Base-by-base conservation (phyloP, 306 rosid genomes). In the Casuarina equisetifolia region DNA sequence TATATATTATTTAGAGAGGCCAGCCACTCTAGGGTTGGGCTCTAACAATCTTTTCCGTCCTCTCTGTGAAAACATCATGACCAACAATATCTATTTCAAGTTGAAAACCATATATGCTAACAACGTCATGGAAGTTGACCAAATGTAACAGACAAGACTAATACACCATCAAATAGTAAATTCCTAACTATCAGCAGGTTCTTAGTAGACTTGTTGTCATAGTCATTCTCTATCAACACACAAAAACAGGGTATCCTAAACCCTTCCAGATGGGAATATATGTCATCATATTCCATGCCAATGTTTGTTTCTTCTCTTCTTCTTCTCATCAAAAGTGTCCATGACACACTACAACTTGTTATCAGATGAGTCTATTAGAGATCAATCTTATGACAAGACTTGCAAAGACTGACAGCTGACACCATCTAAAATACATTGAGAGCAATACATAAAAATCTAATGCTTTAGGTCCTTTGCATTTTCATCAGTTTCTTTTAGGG, bases 11-110 rank as follows among this genome's bases (percentile, higher is more conserved):
- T 0, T 3, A 44, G 48, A 4, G 48, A 4, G 6, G 48, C 48
- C 48, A 44, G 48, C 48, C 48, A 44, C 48, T 44, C 48, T 44
- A 44, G 48, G 9, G 48, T 44, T 44, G 48, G 7, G 48, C 48
- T 44, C 48, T 44, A 1, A 4, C 48, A 44, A 44, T 44, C 48
- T 44, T 44, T 44, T 44, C 51, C 11, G 11, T 48, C 0, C 51
- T 48, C 15, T 0, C 51, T 48, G 12, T 48, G 8, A 4, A 48
- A 48, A 13, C 51, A 48, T 48, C 51, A 48, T 8, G 12, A 48
- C 51, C 51, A 48, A 48, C 51, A 58, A 58, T 58, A 58, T 58
- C 64, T 58, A 58, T 58, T 58, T 58, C 8, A 58, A 58, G 16
- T 35, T 20, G 39, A 32, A 58, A 4, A 58, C 16, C 39, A 58